Base-by-base conservation (phyloP, 1,284 basidiomycete species). In the Phenoliferia sp. region DNA sequence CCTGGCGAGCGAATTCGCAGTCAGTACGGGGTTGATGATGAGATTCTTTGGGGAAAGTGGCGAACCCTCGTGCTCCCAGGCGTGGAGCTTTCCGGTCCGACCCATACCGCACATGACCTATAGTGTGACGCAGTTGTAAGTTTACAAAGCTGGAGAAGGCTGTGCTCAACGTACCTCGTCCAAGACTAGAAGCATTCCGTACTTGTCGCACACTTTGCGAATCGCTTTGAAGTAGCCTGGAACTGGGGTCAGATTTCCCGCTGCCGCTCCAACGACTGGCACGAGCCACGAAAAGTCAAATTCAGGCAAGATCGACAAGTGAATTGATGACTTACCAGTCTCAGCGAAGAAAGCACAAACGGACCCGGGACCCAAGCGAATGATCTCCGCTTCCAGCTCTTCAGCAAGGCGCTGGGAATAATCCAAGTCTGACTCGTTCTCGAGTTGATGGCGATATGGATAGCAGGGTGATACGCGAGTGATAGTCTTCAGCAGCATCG, bases 171-270 rank as follows among this genome's bases (percentile, higher is more conserved):
- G 4, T 31, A 55, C 54, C 54, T 94, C 91, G 76, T 94, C 91
- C 54, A 92, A 83, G 57, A 92, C 89, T 77, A 93, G 87, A n/a
- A 94, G 79, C 1, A 88, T 89, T 6, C 89, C 91, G 72, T 92
- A 88, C 76, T 89, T 90, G 63, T 90, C 85, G 75, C 91, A 92
- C n/a, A 94, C 88, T 9, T 85, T 85, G 75, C 90, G 90, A 85
- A 93, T 90, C 4, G 88, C 89, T 77, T 66, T 52, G 62, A 80
- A 72, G 68, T 80, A 80, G 1, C 79, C 78, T 2, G 76, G 73
- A 1, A 76, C 69, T 32, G 77, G 72, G 10, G 73, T 69, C 1
- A 78, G 69, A 57, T 74, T 76, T 33, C 91, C 92, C 0, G 88
- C 87, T 0, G 90, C 88, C 0, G 90, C 91, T 35, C 91, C 92